Evolutionary conservation across 257 asterid genomes (phyloP), one percentile per base, ranked within the genome.

Genomic region (Paraleonurus japonicus): DNA sequence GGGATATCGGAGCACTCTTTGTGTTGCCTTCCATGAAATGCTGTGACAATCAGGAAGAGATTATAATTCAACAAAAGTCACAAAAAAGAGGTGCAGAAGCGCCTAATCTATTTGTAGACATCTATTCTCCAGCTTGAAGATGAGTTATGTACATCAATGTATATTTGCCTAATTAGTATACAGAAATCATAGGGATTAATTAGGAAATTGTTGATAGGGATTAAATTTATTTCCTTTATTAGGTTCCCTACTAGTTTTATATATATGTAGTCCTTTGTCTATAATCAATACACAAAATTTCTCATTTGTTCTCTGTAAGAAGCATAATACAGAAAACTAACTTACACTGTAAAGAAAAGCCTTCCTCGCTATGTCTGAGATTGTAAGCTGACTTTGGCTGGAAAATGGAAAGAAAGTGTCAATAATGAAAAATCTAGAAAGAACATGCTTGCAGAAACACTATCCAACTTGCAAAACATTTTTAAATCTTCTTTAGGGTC

Each of bases 1-100:
- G 92, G 78, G 93, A 83, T 88, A 95, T 95, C 72, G 99, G 98
- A 80, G 95, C 92, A 84, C 84, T 95, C 84, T 88, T 95, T 59
- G 99, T 86, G 81, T 95, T 96, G 76, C 99, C 98, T 87, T 95
- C 98, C 99, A 95, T 92, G 82, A 95, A 95, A 92, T 95, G 98
- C 99, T 95, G 95, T 78, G 67, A 69, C 41, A 72, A 48, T 28
- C 84, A 84, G 61, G 69, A 75, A 74, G 65, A 76, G 73, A 26
- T 61, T 70, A 74, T 30, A 45, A 75, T 66, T 78, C 57, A 77
- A 43, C 30, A n/a, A 17, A 9, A 65, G 28, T 61, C 30, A 75
- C 32, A 58, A 58, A 66, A 26, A 66, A 60, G 47, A 74, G 57
- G 65, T 28, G 62, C 10, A 59, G 17, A 65, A 51, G 71, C 13